Percentiles rank a stretch among this genome's conserved stretches.
Evolutionary conservation across 371 early-diverging fungal species (phyloP).

Genomic region (Dichotomocladium elegans): DNA sequence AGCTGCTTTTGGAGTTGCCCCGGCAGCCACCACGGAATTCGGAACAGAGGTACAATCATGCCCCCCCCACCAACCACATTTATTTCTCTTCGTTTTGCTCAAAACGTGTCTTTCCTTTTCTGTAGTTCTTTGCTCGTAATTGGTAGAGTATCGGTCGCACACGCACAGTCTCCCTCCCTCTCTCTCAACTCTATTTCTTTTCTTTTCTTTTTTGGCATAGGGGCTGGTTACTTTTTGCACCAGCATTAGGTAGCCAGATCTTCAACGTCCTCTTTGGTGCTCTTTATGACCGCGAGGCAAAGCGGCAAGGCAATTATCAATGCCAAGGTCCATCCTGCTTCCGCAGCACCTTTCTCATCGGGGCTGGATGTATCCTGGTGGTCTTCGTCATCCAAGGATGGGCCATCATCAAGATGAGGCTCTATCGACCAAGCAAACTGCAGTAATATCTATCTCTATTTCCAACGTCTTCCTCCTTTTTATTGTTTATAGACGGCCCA

Average conservation of each 20-base stretch:
- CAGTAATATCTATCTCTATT: too few species aligned
- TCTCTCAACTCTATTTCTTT: neutral
- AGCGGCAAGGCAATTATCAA: constrained; percentile 18
- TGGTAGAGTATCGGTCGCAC: constrained; percentile 18
- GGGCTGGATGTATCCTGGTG: constrained; percentile 14
- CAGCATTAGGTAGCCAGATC: constrained; percentile 40
- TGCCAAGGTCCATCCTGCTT: constrained; percentile 35
- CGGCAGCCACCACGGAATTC: constrained; percentile 39
- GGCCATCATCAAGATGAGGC: constrained; percentile 27
- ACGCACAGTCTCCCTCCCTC: neutral
- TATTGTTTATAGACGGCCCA: too few species aligned
- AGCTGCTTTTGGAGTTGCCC: constrained; percentile 36
- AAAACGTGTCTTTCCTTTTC: neutral
- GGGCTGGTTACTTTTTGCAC: constrained; percentile 45
- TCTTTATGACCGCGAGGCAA: constrained; percentile 29
- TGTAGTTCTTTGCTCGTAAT: constrained; percentile 42
- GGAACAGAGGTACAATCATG: constrained; percentile 35
- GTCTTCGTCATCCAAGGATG: constrained; percentile 19
- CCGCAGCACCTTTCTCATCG: constrained; percentile 22
- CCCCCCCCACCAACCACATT: too few species aligned
- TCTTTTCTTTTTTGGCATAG: too few species aligned
- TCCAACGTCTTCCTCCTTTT: too few species aligned
- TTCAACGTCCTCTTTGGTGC: constrained; percentile 41
- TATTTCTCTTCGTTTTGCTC: neutral
- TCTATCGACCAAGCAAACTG: constrained; percentile 8